Evolutionary conservation across 148 eudicot species (phyloP).

Genomic region (Camellia lanceoleosa): DNA sequence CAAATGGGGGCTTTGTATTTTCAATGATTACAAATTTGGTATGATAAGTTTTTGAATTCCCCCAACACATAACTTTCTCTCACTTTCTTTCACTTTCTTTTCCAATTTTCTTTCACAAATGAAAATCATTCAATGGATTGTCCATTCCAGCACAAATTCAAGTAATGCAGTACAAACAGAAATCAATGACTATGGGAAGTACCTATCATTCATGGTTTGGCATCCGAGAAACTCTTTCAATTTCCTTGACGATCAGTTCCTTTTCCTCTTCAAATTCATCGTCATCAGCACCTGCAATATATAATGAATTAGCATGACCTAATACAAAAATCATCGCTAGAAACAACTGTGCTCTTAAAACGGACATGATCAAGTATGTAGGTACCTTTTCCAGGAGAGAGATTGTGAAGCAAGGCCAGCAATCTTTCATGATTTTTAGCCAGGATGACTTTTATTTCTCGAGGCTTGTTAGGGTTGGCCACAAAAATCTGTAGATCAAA

Average conservation of each 20-base stretch:
- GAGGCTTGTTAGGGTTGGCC: conserved; percentile 94
- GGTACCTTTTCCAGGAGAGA: conserved; percentile 84
- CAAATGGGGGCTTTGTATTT: neutral
- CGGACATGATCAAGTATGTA: conserved; percentile 2
- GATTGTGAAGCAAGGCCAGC: conserved; percentile 67
- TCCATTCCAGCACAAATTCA: neutral
- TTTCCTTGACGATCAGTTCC: conserved; percentile 82
- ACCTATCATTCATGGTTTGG: conserved; percentile 31
- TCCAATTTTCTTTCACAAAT: neutral
- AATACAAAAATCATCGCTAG: neutral
- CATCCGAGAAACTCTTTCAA: conserved; percentile 64
- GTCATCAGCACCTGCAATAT: conserved; percentile 71
- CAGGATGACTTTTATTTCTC: conserved; percentile 80
- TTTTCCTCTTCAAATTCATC: conserved; percentile 96
- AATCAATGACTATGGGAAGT: neutral
- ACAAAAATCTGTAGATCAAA: conserved; percentile 70
- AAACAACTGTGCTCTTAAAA: neutral
- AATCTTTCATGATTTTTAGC: conserved; percentile 78
- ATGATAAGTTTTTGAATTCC: neutral
- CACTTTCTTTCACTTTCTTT: neutral
- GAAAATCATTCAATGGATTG: neutral
- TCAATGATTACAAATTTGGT: neutral
- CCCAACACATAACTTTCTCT: neutral
- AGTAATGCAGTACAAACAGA: neutral
- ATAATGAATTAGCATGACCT: neutral